A percentile compares a stretch with the other conserved stretches of the same genome.
phyloP scores from a whole-genome alignment of 1,284 basidiomycete genomes.

The Amylostereum areolatum region DNA sequence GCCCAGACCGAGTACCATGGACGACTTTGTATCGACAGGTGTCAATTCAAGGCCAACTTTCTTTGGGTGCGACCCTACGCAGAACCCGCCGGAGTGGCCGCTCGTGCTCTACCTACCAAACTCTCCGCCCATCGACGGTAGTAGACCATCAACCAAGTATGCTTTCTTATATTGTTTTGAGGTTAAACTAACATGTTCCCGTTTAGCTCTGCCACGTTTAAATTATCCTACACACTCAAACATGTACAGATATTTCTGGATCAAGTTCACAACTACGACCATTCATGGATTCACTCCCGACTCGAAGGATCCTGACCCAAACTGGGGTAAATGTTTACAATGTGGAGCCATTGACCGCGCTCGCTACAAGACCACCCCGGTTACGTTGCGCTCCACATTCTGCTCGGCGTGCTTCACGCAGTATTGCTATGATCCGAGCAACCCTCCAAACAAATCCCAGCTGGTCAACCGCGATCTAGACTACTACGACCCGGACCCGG shows the following conservation, averaged over 20 bases:
- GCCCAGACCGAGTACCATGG: constrained; percentile 46
- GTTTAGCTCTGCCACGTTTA: constrained; percentile 43
- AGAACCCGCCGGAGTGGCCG: constrained; percentile 45
- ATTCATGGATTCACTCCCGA: constrained; percentile 54
- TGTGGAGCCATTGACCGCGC: constrained; percentile 52
- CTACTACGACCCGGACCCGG: constrained; percentile 47
- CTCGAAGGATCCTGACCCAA: constrained; percentile 37
- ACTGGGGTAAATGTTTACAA: constrained; percentile 49
- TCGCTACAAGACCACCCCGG: constrained; percentile 30
- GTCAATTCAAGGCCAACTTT: constrained; percentile 68
- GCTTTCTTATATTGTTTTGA: constrained; percentile 7
- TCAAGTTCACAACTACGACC: constrained; percentile 43
- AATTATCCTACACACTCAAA: constrained; percentile 40
- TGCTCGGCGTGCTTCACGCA: constrained; percentile 46
- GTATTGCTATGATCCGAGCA: constrained; percentile 47
- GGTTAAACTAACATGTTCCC: constrained; percentile 1
- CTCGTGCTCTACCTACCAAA: constrained; percentile 61
- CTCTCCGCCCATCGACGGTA: constrained; percentile 52
- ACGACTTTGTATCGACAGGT: constrained; percentile 57
- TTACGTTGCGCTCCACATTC: constrained; percentile 31
- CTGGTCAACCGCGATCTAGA: constrained; percentile 37
- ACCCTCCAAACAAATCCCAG: constrained; percentile 35
- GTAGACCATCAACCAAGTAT: constrained; percentile 54
- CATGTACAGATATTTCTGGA: constrained; percentile 46
- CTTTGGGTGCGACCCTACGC: constrained; percentile 65